These are phyloP conservation scores for Dryadomyces quercivorus DNA, from an alignment of 2,329 filamentous ascomycete genomes.

Conservation along the genomic window DNA sequence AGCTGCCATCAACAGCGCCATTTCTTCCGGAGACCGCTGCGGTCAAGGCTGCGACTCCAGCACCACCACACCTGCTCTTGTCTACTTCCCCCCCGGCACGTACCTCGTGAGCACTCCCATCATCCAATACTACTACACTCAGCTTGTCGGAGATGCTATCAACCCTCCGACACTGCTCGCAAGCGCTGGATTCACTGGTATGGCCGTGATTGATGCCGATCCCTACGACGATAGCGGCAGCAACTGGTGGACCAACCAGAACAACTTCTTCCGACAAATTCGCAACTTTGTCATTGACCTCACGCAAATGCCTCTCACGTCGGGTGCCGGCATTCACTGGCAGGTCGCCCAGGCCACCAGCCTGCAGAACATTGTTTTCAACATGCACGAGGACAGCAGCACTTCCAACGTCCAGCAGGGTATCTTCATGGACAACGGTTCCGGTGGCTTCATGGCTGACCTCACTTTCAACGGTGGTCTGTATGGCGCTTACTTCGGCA, in stretches of 20 bases:
- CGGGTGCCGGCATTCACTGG: slow-evolving; percentile 68
- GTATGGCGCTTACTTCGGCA: slow-evolving; percentile 68
- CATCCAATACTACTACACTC: slow-evolving; percentile 83
- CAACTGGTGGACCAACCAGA: slow-evolving; percentile 72
- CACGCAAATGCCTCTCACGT: slow-evolving; percentile 46
- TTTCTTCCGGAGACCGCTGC: slow-evolving; percentile 68
- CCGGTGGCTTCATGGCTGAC: slow-evolving; percentile 74
- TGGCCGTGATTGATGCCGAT: slow-evolving; percentile 80
- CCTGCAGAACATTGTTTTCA: slow-evolving; percentile 69
- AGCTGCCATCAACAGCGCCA: slow-evolving; percentile 72
- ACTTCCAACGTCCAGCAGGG: slow-evolving; percentile 58
- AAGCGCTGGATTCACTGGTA: slow-evolving; percentile 59
- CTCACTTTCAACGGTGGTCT: slow-evolving; percentile 73
- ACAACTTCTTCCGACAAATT: slow-evolving; percentile 74
- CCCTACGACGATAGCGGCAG: slow-evolving; percentile 59
- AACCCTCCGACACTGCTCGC: slow-evolving; percentile 66
- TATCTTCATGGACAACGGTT: slow-evolving; percentile 77
- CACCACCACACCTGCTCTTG: slow-evolving; percentile 71
- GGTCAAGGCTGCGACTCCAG: slow-evolving; percentile 70
- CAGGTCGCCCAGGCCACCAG: slow-evolving; percentile 76
- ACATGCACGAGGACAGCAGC: slow-evolving; percentile 58
- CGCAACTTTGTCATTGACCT: slow-evolving; percentile 74
- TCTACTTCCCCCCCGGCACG: slow-evolving; percentile 85
- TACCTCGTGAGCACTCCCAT: slow-evolving; percentile 74
- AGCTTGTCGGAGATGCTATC: slow-evolving; percentile 72